These are phyloP conservation scores for Penicillium manginii DNA, from an alignment of 495 filamentous ascomycete species.

Conservation along the genomic window DNA sequence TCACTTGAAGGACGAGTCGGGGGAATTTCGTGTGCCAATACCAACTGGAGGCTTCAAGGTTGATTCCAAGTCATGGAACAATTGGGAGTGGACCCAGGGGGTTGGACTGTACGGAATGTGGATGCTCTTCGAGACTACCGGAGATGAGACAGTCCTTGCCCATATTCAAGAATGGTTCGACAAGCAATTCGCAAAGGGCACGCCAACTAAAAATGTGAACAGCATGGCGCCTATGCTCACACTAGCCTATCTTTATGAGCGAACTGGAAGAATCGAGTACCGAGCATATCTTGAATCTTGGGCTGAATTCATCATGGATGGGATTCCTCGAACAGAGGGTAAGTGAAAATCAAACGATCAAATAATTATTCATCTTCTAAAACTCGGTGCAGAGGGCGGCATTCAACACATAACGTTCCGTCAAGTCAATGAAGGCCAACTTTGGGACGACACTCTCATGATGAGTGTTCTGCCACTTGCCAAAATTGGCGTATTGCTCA, in stretches of 20 bases:
- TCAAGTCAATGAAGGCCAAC: slow-evolving; percentile 10
- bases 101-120: slow-evolving; percentile 8
- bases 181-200: slow-evolving; percentile 10
- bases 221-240: slow-evolving; percentile 13
- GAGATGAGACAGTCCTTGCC: slow-evolving; percentile 1
- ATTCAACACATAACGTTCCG: slow-evolving; percentile 14
- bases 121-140: slow-evolving; percentile 7
- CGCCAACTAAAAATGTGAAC: slow-evolving; percentile 13
- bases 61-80: slow-evolving; percentile 11
- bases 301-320: slow-evolving; percentile 14
- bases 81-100: slow-evolving; percentile 8
- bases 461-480: slow-evolving; percentile 70
- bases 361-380: not conserved
- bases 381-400: not conserved
- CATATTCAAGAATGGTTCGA: slow-evolving; percentile 15
- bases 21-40: slow-evolving; percentile 6
- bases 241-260: slow-evolving; percentile 13
- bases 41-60: slow-evolving; percentile 8
- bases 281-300: slow-evolving; percentile 12
- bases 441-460: slow-evolving; percentile 52
- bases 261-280: slow-evolving; percentile 6
- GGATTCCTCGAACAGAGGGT: slow-evolving; percentile 11
- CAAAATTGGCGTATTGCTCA: slow-evolving; percentile 64
- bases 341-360: not conserved
- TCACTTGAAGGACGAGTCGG: slow-evolving; percentile 5